phyloP scores from a whole-genome alignment of 164 flowering plant genomes.

The Berberis thunbergii region DNA sequence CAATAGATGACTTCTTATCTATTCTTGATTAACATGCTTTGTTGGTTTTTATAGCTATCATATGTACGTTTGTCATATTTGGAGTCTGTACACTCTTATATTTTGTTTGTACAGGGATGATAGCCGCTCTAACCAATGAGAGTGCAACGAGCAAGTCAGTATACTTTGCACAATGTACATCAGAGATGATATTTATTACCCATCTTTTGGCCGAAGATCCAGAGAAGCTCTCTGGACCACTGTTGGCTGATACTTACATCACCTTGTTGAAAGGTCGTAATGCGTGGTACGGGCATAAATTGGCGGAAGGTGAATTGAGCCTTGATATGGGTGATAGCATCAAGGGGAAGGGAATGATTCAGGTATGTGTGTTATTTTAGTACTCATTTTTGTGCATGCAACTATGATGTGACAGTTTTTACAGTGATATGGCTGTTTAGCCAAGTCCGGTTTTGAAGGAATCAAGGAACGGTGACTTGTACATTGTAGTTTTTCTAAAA shows the following conservation, averaged over 20 bases:
- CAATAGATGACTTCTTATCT: too few species aligned
- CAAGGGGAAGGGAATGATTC: conserved; percentile 86
- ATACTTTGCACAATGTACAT: conserved; percentile 95
- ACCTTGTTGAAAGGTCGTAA: conserved; percentile 81
- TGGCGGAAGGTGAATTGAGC: conserved; percentile 67
- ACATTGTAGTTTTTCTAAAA: too few species aligned
- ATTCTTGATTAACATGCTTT: too few species aligned
- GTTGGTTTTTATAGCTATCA: too few species aligned
- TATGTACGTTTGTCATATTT: too few species aligned
- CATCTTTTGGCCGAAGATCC: conserved; percentile 79
- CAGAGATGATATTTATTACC: conserved; percentile 88
- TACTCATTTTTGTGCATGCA: neutral
- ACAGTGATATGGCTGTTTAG: too few species aligned
- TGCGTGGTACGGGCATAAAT: conserved; percentile 84
- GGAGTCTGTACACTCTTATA: neutral
- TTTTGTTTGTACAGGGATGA: conserved; percentile 59
- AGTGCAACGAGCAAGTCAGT: conserved; percentile 98
- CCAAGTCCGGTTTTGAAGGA: too few species aligned
- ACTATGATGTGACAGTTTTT: too few species aligned
- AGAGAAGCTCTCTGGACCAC: conserved; percentile 78
- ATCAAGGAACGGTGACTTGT: too few species aligned
- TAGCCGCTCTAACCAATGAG: conserved; percentile 89
- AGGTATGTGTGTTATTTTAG: conserved; percentile 32
- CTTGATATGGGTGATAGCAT: conserved; percentile 83
- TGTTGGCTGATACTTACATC: conserved; percentile 78